These are phyloP conservation scores for Tylopilus sp. DNA, from an alignment of 1,284 basidiomycete species.

Conservation along the genomic window DNA sequence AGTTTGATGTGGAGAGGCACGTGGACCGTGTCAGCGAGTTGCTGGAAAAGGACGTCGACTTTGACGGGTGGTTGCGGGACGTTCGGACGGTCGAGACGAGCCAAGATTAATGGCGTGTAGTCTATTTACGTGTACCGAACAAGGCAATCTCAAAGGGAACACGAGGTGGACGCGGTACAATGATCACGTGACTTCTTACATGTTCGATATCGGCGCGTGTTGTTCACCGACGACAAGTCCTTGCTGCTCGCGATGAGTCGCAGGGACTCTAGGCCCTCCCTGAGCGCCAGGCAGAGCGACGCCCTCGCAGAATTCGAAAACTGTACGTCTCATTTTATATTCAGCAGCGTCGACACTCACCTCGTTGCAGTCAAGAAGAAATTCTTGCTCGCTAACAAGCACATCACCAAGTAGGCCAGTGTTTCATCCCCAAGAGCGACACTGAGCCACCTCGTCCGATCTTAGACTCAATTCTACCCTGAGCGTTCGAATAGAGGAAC, in stretches of 20 bases:
- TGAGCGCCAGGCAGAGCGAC: conserved; percentile 67
- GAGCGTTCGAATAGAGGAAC: conserved; percentile 76
- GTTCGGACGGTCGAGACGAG: conserved; percentile 17
- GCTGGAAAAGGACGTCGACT: conserved; percentile 45
- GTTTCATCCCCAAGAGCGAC: conserved; percentile 3
- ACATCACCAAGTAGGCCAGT: conserved; percentile 71
- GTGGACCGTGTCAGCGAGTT: conserved; percentile 41
- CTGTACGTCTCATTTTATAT: conserved; percentile 48
- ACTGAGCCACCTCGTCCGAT: conserved; percentile 11
- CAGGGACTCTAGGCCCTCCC: conserved; percentile 71
- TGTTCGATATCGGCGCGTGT: conserved; percentile 37
- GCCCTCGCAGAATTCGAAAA: conserved; percentile 78
- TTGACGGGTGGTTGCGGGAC: conserved; percentile 44
- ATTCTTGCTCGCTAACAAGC: conserved; percentile 82
- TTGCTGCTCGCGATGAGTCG: conserved; percentile 63
- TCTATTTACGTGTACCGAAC: conserved; percentile 20
- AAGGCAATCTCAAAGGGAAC: conserved; percentile 28
- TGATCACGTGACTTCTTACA: conserved; percentile 29
- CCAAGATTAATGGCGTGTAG: conserved; percentile 21
- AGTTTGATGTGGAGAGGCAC: conserved; percentile 44
- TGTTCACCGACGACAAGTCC: conserved; percentile 27
- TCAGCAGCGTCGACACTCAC: conserved; percentile 13
- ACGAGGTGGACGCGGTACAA: conserved; percentile 19
- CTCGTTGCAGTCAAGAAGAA: conserved; percentile 76
- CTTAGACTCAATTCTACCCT: conserved; percentile 78